Conservation (phyloP, 495 filamentous ascomycete species). For the Penicillium desertorum region DNA sequence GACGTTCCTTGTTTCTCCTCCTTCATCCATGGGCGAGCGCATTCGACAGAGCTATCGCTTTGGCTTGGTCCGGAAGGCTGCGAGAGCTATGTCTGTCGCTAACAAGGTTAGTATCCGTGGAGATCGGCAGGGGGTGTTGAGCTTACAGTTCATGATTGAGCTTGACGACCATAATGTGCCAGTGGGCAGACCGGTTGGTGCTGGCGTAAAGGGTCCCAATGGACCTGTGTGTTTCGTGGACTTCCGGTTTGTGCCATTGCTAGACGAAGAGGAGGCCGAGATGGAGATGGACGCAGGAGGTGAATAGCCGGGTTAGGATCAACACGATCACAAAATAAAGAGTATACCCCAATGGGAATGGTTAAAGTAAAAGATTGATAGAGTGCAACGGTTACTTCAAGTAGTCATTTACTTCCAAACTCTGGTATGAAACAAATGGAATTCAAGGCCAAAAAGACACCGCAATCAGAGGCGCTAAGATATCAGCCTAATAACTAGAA, state of each 20-base stretch:
- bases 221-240: slow-evolving; percentile 67
- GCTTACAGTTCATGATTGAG: slow-evolving; percentile 96
- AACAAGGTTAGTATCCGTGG: slow-evolving; percentile 88
- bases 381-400: not conserved
- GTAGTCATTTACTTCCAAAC: not conserved
- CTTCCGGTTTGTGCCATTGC: slow-evolving; percentile 72
- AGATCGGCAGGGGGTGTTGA: slow-evolving; percentile 85
- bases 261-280: slow-evolving; percentile 60
- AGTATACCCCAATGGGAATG: not conserved
- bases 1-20: slow-evolving; percentile 50
- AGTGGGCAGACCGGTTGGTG: slow-evolving; percentile 26
- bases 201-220: slow-evolving; percentile 20
- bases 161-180: slow-evolving; percentile 45
- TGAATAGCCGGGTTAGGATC: slow-evolving; percentile 12
- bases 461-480: not conserved
- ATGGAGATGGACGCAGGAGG: slow-evolving; percentile 25
- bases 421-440: not conserved
- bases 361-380: not conserved
- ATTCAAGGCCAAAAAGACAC: slow-evolving; percentile 9
- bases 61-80: slow-evolving; percentile 74
- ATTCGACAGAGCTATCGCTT: slow-evolving; percentile 68
- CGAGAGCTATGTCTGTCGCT: slow-evolving; percentile 84
- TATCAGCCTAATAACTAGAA: not conserved
- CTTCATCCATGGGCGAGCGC: slow-evolving; percentile 40
- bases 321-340: not conserved